Conservation (phyloP, 2,329 filamentous ascomycete genomes). For the Fusarium ramigenum region DNA sequence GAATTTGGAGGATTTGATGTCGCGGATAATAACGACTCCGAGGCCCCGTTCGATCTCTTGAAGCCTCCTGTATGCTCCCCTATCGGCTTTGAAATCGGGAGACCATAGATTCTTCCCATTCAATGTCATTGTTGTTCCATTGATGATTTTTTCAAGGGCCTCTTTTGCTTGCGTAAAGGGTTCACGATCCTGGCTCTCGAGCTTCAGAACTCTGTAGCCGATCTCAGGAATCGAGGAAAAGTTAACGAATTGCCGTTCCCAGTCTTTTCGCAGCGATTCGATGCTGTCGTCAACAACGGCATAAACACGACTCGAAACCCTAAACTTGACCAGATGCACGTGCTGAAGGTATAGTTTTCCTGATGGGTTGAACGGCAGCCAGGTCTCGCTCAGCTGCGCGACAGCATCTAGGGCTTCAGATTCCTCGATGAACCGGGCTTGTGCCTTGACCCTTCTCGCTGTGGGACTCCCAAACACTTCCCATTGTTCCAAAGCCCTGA, state of each 20-base stretch:
- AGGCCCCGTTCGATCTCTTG: conserved; percentile 2
- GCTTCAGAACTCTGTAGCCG: conserved; percentile 22
- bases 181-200: conserved; percentile 10
- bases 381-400: conserved; percentile 43
- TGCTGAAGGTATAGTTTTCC: conserved; percentile 50
- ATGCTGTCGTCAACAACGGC: conserved; percentile 44
- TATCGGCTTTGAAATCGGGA: not conserved
- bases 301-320: conserved; percentile 49
- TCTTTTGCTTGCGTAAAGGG: conserved; percentile 5
- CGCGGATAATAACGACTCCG: conserved; percentile 10
- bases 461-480: conserved; percentile 33
- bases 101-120: conserved; percentile 10
- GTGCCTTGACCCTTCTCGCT: conserved; percentile 51
- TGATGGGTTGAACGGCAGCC: conserved; percentile 43
- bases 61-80: not conserved
- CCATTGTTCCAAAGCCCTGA: conserved; percentile 50
- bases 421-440: conserved; percentile 51
- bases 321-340: conserved; percentile 51
- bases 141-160: not conserved
- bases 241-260: conserved; percentile 42
- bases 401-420: conserved; percentile 49
- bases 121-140: not conserved
- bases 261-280: conserved; percentile 37
- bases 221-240: not conserved
- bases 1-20: conserved; percentile 1